Evolutionary conservation across 495 filamentous ascomycete species (phyloP), one percentile per base, ranked within the genome.

Genomic region (Neurospora sp.): DNA sequence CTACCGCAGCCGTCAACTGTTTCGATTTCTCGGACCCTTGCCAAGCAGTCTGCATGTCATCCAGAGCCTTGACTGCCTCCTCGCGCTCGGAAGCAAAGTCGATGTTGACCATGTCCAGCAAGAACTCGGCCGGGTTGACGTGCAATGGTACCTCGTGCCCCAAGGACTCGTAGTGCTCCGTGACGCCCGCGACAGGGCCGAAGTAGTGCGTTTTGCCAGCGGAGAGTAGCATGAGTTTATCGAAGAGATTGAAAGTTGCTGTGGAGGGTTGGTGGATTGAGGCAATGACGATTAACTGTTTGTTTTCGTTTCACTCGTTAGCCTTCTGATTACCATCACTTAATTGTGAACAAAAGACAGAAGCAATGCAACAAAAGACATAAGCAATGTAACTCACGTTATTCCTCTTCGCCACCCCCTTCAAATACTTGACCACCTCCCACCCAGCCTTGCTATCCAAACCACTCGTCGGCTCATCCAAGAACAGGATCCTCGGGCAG

Each of bases 191-290:
- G 3, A 91, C 82, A 9, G 87, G 79, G 2, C 93, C 93, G 70
- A 88, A 91, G 79, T 93, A 96, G 75, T 90, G 89, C 14, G 87
- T 85, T 69, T 85, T 86, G 31, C 93, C 93, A 3, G 81, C 82
- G 0, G 92, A 93, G 5, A 96, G 87, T 0, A 95, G 86, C 12
- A 93, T 83, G 0, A 96, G 81, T 76, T 91, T 92, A 77, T 94
- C 91, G 76, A 96, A 96, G 7, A 94, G 86, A 59, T 89, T 83
- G 78, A 94, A 95, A 0, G 90, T 93, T 0, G 88, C 83, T 0
- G 91, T 91, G 2, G 91, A 93, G 3, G 93, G 93, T 76, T 96
- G 93, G 77, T 96, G 93, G 71, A 96, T 94, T 73, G 88, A 91
- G 0, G 90, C 91, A 69, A 96, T 75, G 1, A 81, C 76, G 53